Evolutionary conservation across 106 monocot genomes (phyloP), one percentile per base, ranked within the genome.

Genomic region (Cymbidium sinense): DNA sequence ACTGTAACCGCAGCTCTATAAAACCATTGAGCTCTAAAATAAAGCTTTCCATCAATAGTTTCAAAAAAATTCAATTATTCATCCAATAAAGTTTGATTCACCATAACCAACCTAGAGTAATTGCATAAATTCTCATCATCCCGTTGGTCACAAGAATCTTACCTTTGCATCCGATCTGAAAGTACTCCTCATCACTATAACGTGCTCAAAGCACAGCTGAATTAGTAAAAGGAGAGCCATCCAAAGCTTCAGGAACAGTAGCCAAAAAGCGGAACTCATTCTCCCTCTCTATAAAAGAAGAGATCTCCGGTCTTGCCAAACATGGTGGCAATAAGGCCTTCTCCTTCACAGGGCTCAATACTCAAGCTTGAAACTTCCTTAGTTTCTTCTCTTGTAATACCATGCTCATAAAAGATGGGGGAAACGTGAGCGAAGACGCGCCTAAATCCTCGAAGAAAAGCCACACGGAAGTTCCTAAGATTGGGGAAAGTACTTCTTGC

Each of bases 291-390:
- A 99, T 90, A 62, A 99, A 99, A 34, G 90, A 80, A 25, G 92
- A 89, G 5, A 99, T 80, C 98, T 98, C 95, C 37, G 85, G 79
- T 81, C 61, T 82, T 37, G 75, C 81, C 95, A 76, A 99, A 99
- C 41, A 99, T 92, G 11, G 90, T 95, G 7, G 95, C 87, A 18
- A 95, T 29, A n/a, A 99, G 80, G n/a, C 31, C 75, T 71, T 93
- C 92, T 44, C 92, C 95, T 65, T 95, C 92, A 58, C 89, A 93
- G 12, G 90, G 86, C 33, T 99, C 99, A 82, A 92, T 92, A 50
- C 94, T 99, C 87, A 99, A 88, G 83, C 95, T 99, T n/a, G 99
- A 95, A 27, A 95, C 82, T 77, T 99, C 99, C 95, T 89, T 85
- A 50, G 92, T 99, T 76, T 92, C 86, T 70, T 70, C 82, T 36